Conservation (phyloP, 345 rosid species). For the Rhizophora apiculata region DNA sequence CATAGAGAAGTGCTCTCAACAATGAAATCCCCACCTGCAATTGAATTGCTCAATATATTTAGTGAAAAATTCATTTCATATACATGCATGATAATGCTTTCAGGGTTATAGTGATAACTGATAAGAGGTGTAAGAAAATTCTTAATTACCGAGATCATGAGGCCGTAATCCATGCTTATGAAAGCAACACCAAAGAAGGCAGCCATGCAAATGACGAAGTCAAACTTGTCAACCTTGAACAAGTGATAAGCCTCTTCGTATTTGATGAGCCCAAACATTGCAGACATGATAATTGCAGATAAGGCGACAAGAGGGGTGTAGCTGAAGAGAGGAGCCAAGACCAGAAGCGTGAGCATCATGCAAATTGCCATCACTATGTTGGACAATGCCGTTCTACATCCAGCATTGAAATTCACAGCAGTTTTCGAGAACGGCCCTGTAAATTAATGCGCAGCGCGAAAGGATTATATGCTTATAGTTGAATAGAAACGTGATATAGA, state of each 20-base stretch:
- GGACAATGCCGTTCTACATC: conserved; percentile 67
- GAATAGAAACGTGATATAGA: no score
- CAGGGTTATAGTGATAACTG: no score
- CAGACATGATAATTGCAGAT: conserved; percentile 85
- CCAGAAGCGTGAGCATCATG: conserved; percentile 79
- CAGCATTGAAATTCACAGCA: conserved; percentile 83
- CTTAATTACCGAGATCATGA: conserved; percentile 57
- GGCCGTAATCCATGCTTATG: conserved; percentile 77
- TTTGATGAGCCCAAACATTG: conserved; percentile 80
- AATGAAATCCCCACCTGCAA: conserved; percentile 57
- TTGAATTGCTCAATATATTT: neutral
- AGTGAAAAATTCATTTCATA: no score
- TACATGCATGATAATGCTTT: no score
- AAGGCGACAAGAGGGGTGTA: conserved; percentile 88
- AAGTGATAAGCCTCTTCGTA: conserved; percentile 59
- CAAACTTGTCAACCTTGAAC: conserved; percentile 76
- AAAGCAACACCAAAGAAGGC: conserved; percentile 79
- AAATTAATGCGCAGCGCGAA: neutral
- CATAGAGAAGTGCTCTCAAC: conserved; percentile 57
- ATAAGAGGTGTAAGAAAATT: neutral
- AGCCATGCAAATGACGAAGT: conserved; percentile 70
- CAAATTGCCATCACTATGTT: conserved; percentile 72
- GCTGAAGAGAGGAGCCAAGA: conserved; percentile 77
- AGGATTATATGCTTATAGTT: no score
- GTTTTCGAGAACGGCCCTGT: conserved; percentile 94